These are phyloP conservation scores for Spizellomyces sp. DNA, from an alignment of 192 early-diverging fungal species.

Conservation along the genomic window DNA sequence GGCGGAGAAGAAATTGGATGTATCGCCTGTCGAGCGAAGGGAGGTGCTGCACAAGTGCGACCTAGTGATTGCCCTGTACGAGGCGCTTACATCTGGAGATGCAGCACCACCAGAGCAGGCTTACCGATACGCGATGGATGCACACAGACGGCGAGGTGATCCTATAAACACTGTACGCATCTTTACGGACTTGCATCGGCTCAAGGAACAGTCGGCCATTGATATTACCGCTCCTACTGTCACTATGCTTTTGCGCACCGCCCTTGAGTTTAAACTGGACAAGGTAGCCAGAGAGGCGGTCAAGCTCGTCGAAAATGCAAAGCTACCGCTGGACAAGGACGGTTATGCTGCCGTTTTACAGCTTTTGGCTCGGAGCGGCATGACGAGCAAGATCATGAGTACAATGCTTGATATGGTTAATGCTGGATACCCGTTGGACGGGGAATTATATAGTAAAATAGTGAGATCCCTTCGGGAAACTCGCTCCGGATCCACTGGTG, in stretches of 20 bases:
- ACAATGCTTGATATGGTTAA: conserved; percentile 35
- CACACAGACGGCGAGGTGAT: conserved; percentile 8
- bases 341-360: conserved; percentile 6
- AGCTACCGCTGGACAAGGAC: conserved; percentile 13
- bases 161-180: conserved; percentile 15
- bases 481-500: neutral
- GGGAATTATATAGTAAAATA: neutral
- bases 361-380: conserved; percentile 24
- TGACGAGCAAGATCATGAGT: conserved; percentile 16
- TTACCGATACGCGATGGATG: conserved; percentile 24
- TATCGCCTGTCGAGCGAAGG: conserved; percentile 1
- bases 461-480: neutral
- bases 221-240: conserved; percentile 1
- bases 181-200: conserved; percentile 13
- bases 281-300: neutral
- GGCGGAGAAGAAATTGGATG: conserved; percentile 16
- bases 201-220: neutral
- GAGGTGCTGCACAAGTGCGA: neutral
- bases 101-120: neutral
- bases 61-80: conserved; percentile 14
- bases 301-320: conserved; percentile 15
- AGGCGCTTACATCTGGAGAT: conserved; percentile 5
- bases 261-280: conserved; percentile 16
- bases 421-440: conserved; percentile 5
- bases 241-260: conserved; percentile 3